Conservation (phyloP, 2,329 filamentous ascomycete genomes). For the Myriosclerotinia duriaeana region DNA sequence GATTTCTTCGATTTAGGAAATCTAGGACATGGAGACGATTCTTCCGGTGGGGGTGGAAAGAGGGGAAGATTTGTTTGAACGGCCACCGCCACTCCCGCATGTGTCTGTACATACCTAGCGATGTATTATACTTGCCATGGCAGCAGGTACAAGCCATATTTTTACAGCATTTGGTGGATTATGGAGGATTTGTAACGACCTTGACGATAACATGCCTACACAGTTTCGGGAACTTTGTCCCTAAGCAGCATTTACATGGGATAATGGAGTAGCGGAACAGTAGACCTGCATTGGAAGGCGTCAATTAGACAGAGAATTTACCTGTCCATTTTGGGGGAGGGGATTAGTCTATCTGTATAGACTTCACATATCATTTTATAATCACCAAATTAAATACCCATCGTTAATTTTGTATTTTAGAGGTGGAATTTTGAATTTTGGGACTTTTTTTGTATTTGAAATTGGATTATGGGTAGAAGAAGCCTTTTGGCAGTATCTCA, state of each 20-base stretch:
- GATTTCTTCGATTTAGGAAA: slow-evolving; percentile 74
- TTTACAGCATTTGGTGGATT: slow-evolving; percentile 10
- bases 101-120: slow-evolving; percentile 11
- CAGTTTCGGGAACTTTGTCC: slow-evolving; percentile 16
- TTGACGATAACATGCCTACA: slow-evolving; percentile 21
- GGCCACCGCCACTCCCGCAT: not conserved
- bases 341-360: slow-evolving; percentile 22
- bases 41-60: slow-evolving; percentile 41
- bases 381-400: slow-evolving; percentile 21
- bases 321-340: not conserved
- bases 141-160: not conserved
- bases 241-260: slow-evolving; percentile 23
- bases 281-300: slow-evolving; percentile 23
- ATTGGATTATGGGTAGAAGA: not conserved
- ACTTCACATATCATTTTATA: slow-evolving; percentile 15
- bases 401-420: slow-evolving; percentile 11
- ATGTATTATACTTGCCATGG: slow-evolving; percentile 14
- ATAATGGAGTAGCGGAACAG: slow-evolving; percentile 19
- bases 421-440: not conserved
- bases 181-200: slow-evolving; percentile 21
- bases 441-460: not conserved
- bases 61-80: slow-evolving; percentile 40
- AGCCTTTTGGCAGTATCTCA: not conserved
- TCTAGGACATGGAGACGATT: slow-evolving; percentile 61
- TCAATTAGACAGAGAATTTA: slow-evolving; percentile 17